Percentiles rank a stretch among this genome's conserved stretches.
These are phyloP conservation scores for Microbotryomycetes sp. DNA, from an alignment of 1,284 basidiomycete species.

Conservation along the genomic window DNA sequence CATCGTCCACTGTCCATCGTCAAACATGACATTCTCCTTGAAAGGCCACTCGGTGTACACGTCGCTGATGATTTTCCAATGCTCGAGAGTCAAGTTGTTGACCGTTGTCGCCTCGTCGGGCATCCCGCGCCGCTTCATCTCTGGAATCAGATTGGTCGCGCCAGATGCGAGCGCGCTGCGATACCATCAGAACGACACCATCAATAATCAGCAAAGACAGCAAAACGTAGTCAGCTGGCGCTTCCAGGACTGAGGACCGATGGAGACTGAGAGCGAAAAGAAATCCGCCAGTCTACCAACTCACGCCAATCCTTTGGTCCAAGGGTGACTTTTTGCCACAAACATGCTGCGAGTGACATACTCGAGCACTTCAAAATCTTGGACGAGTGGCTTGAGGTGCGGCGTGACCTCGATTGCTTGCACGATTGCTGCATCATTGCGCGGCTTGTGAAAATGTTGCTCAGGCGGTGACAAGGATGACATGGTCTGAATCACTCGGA, in stretches of 20 bases:
- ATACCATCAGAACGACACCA: neutral
- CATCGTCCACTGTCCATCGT: neutral
- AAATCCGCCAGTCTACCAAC: neutral
- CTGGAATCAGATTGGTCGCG: slow-evolving; percentile 18
- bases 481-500: neutral
- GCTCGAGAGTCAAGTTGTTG: slow-evolving; percentile 7
- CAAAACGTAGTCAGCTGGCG: neutral
- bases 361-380: slow-evolving; percentile 29
- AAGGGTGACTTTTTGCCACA: slow-evolving; percentile 13
- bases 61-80: slow-evolving; percentile 26
- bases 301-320: slow-evolving; percentile 25
- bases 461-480: slow-evolving; percentile 6
- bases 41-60: slow-evolving; percentile 28
- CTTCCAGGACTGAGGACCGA: neutral
- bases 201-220: neutral
- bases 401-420: slow-evolving; percentile 21
- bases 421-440: slow-evolving; percentile 7
- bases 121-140: slow-evolving; percentile 5
- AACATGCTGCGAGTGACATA: slow-evolving; percentile 27
- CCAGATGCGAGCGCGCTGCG: slow-evolving; percentile 18
- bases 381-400: neutral
- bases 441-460: slow-evolving; percentile 20
- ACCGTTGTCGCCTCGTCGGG: slow-evolving; percentile 4
- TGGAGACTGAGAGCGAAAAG: neutral
- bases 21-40: neutral